These are phyloP conservation scores for Cucurbita maxima DNA, from an alignment of 306 rosid genomes.

Conservation along the genomic window DNA sequence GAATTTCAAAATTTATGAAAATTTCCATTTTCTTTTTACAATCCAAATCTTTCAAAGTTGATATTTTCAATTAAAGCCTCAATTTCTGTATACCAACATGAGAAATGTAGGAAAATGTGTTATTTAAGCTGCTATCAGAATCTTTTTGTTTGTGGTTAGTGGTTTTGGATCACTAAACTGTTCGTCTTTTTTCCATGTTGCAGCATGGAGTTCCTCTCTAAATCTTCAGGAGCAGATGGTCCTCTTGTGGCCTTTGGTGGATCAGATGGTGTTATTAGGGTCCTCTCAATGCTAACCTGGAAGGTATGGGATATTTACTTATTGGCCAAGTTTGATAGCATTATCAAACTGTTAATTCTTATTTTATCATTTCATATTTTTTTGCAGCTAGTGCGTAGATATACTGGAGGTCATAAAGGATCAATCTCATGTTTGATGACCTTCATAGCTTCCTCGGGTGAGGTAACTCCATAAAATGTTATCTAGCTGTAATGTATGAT, in stretches of 20 bases:
- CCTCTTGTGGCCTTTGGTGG: constrained; percentile 99
- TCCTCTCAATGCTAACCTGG: constrained; percentile 98
- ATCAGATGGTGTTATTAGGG: constrained; percentile 92
- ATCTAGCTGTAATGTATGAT: not conserved
- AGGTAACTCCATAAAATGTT: constrained; percentile 43
- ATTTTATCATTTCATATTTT: constrained; percentile 21
- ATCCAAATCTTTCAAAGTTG: not conserved
- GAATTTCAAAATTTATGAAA: not conserved
- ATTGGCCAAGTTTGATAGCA: constrained; percentile 8
- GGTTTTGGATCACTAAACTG: not conserved
- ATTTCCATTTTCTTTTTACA: not conserved
- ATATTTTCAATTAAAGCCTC: not conserved
- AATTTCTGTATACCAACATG: not conserved
- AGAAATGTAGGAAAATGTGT: not conserved
- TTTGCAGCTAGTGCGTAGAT: constrained; percentile 81
- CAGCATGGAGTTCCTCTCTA: constrained; percentile 97
- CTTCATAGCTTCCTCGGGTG: constrained; percentile 89
- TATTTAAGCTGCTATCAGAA: not conserved
- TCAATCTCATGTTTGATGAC: constrained; percentile 92
- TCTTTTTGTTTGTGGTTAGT: not conserved
- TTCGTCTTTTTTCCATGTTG: constrained; percentile 19
- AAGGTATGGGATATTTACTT: constrained; percentile 44
- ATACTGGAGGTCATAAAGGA: constrained; percentile 95
- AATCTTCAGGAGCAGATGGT: constrained; percentile 65
- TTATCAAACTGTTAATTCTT: not conserved